Evolutionary conservation across 495 filamentous ascomycete species (phyloP), one percentile per base, ranked within the genome.

Genomic region (Penicillium macrosclerotiorum): DNA sequence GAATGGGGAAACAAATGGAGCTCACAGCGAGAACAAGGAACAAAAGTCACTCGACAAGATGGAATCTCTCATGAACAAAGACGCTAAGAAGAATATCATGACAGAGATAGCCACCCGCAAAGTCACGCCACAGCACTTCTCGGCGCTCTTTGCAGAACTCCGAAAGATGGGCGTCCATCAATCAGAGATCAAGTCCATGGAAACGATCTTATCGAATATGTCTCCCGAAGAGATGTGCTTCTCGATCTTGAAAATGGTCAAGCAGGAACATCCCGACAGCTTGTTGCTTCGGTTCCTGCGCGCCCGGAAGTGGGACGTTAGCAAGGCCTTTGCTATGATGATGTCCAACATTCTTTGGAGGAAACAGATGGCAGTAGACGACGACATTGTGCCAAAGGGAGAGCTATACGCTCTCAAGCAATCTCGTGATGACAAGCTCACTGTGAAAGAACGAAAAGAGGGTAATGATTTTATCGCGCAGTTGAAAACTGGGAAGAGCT

Each of bases 241-340:
- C 20, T 44, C 49, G 8, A 37, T 64, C 11, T 23, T 64, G 23
- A 64, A 54, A 4, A 60, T 60, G 40, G 37, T 54, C 19, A 64
- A 64, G 38, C 60, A 64, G 19, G 60, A 64, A 19, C 77, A 92
- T 55, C 90, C 91, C 0, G 90, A 96, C 61, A 88, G 75, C 3
- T 69, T 95, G n/a, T 69, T 95, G 13, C 73, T 96, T 22, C 83
- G 90, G 14, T 96, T 93, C 59, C 68, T 96, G 39, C 76, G 90
- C 18, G 89, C 90, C 8, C 73, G 90, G 16, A 96, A 95, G 63
- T 96, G 90, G 90, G 85, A 96, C 58, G 80, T 94, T 9, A 81
- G 91, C 26, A 86, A 85, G 53, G 89, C 90, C 6, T 74, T 96
- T n/a, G 75, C 91, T 27, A 94, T 95, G 88, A 60, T 94, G 62